A percentile compares a stretch with the other conserved stretches of the same genome.
phyloP scores from a whole-genome alignment of 108 stramenopile genomes.

The Phaeodactylum tricornutum region DNA sequence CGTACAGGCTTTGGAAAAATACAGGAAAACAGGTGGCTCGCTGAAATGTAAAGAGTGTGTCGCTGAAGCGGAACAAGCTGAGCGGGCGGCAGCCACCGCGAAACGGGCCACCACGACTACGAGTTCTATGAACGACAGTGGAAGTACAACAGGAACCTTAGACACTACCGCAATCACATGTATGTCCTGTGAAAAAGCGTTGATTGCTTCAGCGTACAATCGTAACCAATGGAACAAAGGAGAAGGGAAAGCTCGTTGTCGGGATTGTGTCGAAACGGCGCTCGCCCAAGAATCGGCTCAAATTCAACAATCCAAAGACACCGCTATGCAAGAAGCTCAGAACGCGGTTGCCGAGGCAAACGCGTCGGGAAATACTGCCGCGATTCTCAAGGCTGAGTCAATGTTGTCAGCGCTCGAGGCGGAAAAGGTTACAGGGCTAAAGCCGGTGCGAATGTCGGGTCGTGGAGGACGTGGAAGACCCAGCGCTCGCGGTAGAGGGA shows the following conservation, averaged over 20 bases:
- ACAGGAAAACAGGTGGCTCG: too few relatives aligned
- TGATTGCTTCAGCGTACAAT: constrained; percentile 28
- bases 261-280: constrained; percentile 35
- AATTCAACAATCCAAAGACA: constrained; percentile 12
- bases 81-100: too few relatives aligned
- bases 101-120: too few relatives aligned
- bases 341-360: constrained; percentile 16
- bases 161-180: too few relatives aligned
- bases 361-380: constrained; percentile 8
- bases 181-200: too few relatives aligned
- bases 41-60: too few relatives aligned
- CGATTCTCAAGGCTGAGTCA: constrained; percentile 27
- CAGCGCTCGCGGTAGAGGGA: constrained; percentile 14
- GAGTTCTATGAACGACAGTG: too few relatives aligned
- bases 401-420: constrained; percentile 39
- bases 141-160: too few relatives aligned
- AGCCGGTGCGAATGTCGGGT: constrained; percentile 23
- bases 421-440: constrained; percentile 41
- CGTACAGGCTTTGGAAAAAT: too few relatives aligned
- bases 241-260: constrained; percentile 30
- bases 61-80: too few relatives aligned
- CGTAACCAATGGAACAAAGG: constrained; percentile 36
- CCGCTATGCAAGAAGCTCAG: constrained; percentile 12
- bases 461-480: too few relatives aligned
- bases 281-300: constrained; percentile 15